Conservation (phyloP, 352 stramenopile species). For the Pythium periplocum region DNA sequence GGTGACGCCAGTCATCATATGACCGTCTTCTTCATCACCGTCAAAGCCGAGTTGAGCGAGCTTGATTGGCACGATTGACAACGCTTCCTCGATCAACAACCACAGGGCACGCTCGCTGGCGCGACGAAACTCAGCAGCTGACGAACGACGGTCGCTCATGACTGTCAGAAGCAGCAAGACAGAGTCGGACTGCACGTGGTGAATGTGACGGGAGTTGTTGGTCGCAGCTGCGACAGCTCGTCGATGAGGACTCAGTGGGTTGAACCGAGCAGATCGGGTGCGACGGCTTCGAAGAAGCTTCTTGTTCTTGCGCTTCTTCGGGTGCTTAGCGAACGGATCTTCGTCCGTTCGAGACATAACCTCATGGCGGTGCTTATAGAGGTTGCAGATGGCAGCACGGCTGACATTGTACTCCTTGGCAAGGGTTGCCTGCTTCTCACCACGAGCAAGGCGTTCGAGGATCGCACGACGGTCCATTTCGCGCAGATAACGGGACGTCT, state of each 20-base stretch:
- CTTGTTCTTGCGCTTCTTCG: conserved; percentile 24
- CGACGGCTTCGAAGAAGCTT: conserved; percentile 14
- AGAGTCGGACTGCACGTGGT: conserved; percentile 14
- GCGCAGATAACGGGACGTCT: conserved; percentile 33
- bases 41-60: conserved; percentile 4
- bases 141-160: conserved; percentile 14
- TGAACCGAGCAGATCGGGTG: conserved; percentile 7
- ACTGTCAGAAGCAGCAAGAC: conserved; percentile 13
- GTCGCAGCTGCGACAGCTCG: conserved; percentile 7
- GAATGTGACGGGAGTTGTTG: conserved; percentile 3
- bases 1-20: conserved; percentile 13
- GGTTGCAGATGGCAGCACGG: conserved; percentile 50
- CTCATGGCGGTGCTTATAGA: conserved; percentile 41
- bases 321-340: conserved; percentile 42
- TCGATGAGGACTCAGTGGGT: not conserved
- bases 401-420: conserved; percentile 59
- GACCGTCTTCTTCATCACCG: conserved; percentile 1
- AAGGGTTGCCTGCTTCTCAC: conserved; percentile 41
- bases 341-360: conserved; percentile 33
- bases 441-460: conserved; percentile 28
- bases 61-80: conserved; percentile 15
- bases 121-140: conserved; percentile 27
- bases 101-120: conserved; percentile 45
- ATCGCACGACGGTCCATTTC: conserved; percentile 49
- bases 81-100: conserved; percentile 39